Evolutionary conservation across 768 basidiomycete genomes (phyloP).

Genomic region (Leucogyrophana mollusca): DNA sequence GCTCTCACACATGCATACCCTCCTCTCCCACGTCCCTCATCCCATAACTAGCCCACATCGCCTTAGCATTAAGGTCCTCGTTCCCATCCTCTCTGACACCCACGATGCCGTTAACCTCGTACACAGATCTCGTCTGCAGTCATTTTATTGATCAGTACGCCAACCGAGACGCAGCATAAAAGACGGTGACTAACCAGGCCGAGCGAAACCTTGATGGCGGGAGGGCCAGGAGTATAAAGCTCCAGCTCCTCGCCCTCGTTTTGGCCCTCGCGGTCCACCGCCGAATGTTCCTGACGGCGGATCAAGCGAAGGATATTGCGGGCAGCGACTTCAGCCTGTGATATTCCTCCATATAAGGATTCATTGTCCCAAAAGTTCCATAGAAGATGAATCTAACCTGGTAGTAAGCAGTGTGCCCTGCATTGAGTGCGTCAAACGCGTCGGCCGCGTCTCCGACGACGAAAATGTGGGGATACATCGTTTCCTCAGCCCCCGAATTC

Average conservation of each 20-base stretch:
- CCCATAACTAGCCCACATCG: constrained; percentile 49
- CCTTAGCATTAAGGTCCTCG: constrained; percentile 46
- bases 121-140: constrained; percentile 40
- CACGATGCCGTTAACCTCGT: constrained; percentile 45
- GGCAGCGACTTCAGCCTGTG: constrained; percentile 49
- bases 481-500: constrained; percentile 5
- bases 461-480: constrained; percentile 54
- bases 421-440: constrained; percentile 61
- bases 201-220: constrained; percentile 63
- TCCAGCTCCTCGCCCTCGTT: constrained; percentile 29
- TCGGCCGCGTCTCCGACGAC: constrained; percentile 64
- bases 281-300: constrained; percentile 13
- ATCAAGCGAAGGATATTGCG: constrained; percentile 53
- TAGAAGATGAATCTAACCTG: constrained; percentile 33
- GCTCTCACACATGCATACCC: constrained; percentile 22
- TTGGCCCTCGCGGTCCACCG: neutral
- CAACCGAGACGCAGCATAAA: neutral
- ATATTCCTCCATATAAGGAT: neutral
- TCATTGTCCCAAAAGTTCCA: neutral
- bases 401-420: constrained; percentile 55
- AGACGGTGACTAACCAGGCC: constrained; percentile 43
- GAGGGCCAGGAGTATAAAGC: constrained; percentile 43
- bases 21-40: constrained; percentile 34
- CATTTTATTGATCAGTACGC: neutral
- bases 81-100: constrained; percentile 42